Evolutionary conservation across 1,284 basidiomycete species (phyloP).

Genomic region (Leccinum ponderosum): DNA sequence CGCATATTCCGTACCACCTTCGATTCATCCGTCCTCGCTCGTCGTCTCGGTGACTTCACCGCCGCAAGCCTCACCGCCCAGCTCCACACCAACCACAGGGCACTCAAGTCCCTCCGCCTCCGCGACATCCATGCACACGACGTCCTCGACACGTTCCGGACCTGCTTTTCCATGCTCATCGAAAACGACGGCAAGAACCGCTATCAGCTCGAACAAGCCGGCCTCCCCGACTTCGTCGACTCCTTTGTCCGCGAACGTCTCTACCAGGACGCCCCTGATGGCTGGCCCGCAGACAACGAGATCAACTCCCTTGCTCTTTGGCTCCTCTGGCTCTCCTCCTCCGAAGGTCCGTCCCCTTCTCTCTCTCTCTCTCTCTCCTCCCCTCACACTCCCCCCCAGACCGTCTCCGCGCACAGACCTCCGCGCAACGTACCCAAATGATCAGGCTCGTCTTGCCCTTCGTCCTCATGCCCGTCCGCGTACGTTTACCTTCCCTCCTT

Average conservation of each 20-base stretch:
- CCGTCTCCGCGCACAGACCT: slow-evolving; percentile 44
- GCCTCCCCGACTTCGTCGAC: slow-evolving; percentile 48
- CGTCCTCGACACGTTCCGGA: slow-evolving; percentile 43
- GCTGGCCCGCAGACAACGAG: slow-evolving; percentile 57
- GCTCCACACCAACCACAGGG: slow-evolving; percentile 43
- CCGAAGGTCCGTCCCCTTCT: slow-evolving; percentile 38
- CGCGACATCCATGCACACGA: slow-evolving; percentile 40
- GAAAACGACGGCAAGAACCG: slow-evolving; percentile 80
- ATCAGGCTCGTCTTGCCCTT: slow-evolving; percentile 56
- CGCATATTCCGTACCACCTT: slow-evolving; percentile 62
- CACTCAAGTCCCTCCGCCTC: slow-evolving; percentile 44
- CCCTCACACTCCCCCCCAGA: slow-evolving; percentile 35
- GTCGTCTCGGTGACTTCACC: slow-evolving; percentile 51
- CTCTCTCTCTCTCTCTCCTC: neutral
- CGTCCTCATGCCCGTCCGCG: slow-evolving; percentile 53
- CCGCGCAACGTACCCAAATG: slow-evolving; percentile 43
- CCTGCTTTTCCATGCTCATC: slow-evolving; percentile 51
- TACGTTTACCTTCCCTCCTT: slow-evolving; percentile 27
- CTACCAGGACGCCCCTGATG: slow-evolving; percentile 41
- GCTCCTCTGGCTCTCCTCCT: slow-evolving; percentile 61
- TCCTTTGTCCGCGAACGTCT: slow-evolving; percentile 46
- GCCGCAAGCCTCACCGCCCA: slow-evolving; percentile 43
- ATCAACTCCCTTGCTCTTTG: slow-evolving; percentile 59
- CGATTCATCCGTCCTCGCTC: slow-evolving; percentile 41
- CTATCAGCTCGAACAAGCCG: slow-evolving; percentile 55